A percentile compares a stretch with the other conserved stretches of the same genome.
Conservation (phyloP, 2,329 filamentous ascomycete species). For the Fusarium sp. region DNA sequence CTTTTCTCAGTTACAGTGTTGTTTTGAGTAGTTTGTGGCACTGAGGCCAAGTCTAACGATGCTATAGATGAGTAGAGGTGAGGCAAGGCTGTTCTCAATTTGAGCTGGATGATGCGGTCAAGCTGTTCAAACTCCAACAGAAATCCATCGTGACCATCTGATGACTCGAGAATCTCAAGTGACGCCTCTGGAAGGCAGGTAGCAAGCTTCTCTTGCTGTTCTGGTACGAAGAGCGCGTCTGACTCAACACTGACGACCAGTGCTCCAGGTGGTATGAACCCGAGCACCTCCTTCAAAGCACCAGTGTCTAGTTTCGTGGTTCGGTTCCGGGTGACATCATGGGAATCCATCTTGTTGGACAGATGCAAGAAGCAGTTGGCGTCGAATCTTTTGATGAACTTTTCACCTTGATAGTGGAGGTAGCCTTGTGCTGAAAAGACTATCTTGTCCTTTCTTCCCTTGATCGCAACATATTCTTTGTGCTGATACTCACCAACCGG, state of each 20-base stretch:
- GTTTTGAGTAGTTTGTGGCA: not conserved
- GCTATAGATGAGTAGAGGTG: not conserved
- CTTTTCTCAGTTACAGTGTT: not conserved
- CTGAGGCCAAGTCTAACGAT: not conserved
- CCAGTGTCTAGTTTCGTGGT: not conserved
- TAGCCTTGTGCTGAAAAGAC: conserved; percentile 10
- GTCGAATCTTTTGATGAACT: conserved; percentile 17
- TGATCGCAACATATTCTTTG: not conserved
- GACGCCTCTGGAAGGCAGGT: not conserved
- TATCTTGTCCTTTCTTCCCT: not conserved
- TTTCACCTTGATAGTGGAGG: conserved; percentile 11
- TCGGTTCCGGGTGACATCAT: conserved; percentile 4
- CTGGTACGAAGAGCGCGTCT: not conserved
- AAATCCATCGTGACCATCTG: not conserved
- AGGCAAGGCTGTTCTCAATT: not conserved
- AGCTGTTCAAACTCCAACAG: not conserved
- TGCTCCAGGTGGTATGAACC: not conserved
- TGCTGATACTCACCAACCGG: not conserved
- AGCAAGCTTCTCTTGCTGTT: not conserved
- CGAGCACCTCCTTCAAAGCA: not conserved
- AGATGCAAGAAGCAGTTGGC: conserved; percentile 12
- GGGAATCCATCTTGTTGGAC: conserved; percentile 7
- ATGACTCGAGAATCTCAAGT: not conserved
- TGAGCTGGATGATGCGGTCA: not conserved
- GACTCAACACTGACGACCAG: not conserved